Conservation (phyloP, 495 filamentous ascomycete species). For the Apiosordaria backusii region DNA sequence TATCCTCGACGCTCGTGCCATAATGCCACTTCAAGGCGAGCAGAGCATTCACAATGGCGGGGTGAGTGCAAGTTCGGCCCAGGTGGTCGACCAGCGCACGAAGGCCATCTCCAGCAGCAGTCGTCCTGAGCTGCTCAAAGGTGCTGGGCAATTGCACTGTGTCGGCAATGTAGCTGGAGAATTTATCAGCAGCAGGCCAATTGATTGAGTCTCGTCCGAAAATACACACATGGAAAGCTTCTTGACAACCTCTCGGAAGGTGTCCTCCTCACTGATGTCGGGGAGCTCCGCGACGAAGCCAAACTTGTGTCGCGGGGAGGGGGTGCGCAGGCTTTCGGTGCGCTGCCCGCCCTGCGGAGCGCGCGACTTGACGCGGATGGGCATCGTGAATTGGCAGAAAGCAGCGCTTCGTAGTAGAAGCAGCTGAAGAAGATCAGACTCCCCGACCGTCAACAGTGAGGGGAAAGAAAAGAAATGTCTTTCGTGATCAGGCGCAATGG, state of each 20-base stretch:
- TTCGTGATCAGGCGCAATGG: neutral
- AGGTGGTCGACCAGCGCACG: slow-evolving; percentile 64
- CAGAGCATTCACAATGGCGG: slow-evolving; percentile 70
- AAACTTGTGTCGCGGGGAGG: slow-evolving; percentile 24
- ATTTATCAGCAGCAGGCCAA: slow-evolving; percentile 8
- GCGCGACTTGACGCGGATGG: slow-evolving; percentile 45
- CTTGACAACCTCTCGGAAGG: slow-evolving; percentile 62
- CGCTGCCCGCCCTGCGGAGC: slow-evolving; percentile 22
- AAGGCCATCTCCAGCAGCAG: slow-evolving; percentile 60
- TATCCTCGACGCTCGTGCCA: slow-evolving; percentile 58
- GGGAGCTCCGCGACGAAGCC: slow-evolving; percentile 48
- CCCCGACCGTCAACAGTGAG: neutral
- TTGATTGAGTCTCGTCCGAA: neutral
- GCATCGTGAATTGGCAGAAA: slow-evolving; percentile 30
- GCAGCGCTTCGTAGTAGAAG: neutral
- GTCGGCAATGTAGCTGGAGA: slow-evolving; percentile 58
- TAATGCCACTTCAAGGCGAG: slow-evolving; percentile 83
- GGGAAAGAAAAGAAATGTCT: neutral
- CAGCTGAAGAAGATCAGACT: too few species aligned
- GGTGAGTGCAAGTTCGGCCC: slow-evolving; percentile 62
- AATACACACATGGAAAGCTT: slow-evolving; percentile 60
- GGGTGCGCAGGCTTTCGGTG: slow-evolving; percentile 24
- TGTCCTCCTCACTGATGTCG: slow-evolving; percentile 59
- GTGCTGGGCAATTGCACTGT: slow-evolving; percentile 64
- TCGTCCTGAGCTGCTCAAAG: slow-evolving; percentile 75